Base-by-base conservation (phyloP, 106 monocot genomes). In the Allium fistulosum region DNA sequence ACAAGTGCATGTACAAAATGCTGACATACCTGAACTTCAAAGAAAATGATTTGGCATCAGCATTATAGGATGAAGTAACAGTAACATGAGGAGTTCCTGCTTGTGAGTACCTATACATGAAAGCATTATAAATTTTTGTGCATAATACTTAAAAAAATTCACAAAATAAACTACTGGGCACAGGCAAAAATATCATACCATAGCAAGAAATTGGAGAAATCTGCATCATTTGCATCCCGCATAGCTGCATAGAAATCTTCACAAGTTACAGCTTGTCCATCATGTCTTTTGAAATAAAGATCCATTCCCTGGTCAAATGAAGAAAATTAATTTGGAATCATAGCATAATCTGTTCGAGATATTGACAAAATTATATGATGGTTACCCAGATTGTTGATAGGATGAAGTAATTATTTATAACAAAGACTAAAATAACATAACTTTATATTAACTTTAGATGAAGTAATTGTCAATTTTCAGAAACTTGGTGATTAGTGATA, bases 191-290 rank as follows among this genome's bases (percentile, higher is more conserved):
- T 58, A 7, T 10, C 26, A 73, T 86, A 97, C 97, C 97, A 99
- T 67, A 79, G 70, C 26, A 99, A 76, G 77, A 99, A 99, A 72
- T 82, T 86, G 47, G 85, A 78, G 51, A 99, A 73, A 67, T 99
- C 90, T 10, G 82, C 89, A 79, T 77, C 77, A 81, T 93, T 99
- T 59, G 97, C 97, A 87, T 99, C 97, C 60, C 89, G 75, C 97
- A 99, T 93, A 13, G 97, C 89, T 58, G 97, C 93, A 85, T 84
- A 99, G 60, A 99, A 99, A 59, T 99, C 93, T 83, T 99, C 97
- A 69, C 97, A 99, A 28, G 97, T 93, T 18, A 99, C 97, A 17
- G 97, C 97, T 80, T 99, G 97, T 59, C 97, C 97, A 80, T 99
- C 97, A 70, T 99, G 97, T 75, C 97, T 99, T 79, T 93, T 68